A percentile compares a stretch with the other conserved stretches of the same genome.
These are phyloP conservation scores for Dovyalis caffra DNA, from an alignment of 345 rosid genomes.

Conservation along the genomic window DNA sequence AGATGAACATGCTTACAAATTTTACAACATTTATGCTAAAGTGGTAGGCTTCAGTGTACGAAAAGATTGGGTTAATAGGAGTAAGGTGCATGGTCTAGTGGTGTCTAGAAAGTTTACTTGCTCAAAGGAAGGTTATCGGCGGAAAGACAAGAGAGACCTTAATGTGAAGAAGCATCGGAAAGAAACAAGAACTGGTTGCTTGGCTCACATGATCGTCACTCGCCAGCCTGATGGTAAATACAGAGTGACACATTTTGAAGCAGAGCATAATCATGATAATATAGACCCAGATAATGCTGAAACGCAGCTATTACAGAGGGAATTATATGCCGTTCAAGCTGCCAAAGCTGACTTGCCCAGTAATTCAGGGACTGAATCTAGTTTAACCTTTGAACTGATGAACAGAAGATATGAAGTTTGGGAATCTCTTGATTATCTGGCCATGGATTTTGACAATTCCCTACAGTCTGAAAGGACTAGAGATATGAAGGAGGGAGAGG, in stretches of 20 bases:
- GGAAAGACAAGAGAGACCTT: constrained; percentile 29
- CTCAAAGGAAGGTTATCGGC: constrained; percentile 42
- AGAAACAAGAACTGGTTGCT: constrained; percentile 44
- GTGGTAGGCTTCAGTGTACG: constrained; percentile 27
- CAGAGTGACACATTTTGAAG: constrained; percentile 38
- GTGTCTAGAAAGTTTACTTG: constrained; percentile 40
- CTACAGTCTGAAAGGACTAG: constrained; percentile 31
- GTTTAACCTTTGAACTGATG: constrained; percentile 9
- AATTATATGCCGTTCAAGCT: constrained; percentile 19
- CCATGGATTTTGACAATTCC: constrained; percentile 17
- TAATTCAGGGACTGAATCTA: constrained; percentile 16
- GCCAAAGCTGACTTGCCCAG: constrained; percentile 11
- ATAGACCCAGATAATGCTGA: constrained; percentile 8
- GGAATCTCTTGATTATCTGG: constrained; percentile 32
- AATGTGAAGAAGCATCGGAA: constrained; percentile 33
- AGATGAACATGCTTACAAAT: constrained; percentile 29
- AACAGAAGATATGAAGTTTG: constrained; percentile 9
- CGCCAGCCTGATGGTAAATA: constrained; percentile 38
- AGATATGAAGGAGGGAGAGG: constrained; percentile 34
- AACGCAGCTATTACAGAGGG: constrained; percentile 25
- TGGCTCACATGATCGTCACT: constrained; percentile 36
- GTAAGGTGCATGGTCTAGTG: constrained; percentile 33
- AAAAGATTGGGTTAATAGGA: constrained; percentile 34
- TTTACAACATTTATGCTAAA: constrained; percentile 28
- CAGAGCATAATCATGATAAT: constrained; percentile 39